Evolutionary conservation across 2,329 filamentous ascomycete species (phyloP).

Genomic region (Colletotrichum tofieldiae): DNA sequence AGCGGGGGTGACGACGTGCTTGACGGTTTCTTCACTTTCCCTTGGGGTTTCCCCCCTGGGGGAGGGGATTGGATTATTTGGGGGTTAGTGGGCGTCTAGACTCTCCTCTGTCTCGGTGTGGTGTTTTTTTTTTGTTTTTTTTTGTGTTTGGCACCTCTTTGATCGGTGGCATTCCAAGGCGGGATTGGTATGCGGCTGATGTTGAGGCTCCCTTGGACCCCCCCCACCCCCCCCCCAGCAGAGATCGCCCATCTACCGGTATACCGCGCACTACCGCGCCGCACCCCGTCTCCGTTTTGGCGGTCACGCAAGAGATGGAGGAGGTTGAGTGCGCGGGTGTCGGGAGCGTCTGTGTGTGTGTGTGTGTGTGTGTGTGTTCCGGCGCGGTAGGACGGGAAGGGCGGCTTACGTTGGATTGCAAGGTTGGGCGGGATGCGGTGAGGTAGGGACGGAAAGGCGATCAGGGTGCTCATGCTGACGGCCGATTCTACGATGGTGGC

Average conservation of each 20-base stretch:
- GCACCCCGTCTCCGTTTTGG: not conserved
- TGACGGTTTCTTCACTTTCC: too few relatives aligned
- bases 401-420: slow-evolving; percentile 9
- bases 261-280: too few relatives aligned
- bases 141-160: not conserved
- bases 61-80: too few relatives aligned
- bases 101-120: not conserved
- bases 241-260: not conserved
- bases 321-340: not conserved
- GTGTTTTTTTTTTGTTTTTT: not conserved
- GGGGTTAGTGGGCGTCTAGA: not conserved
- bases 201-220: slow-evolving; percentile 28
- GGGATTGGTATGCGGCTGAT: slow-evolving; percentile 23
- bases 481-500: not conserved
- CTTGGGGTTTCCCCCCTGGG: too few relatives aligned
- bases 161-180: not conserved
- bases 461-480: not conserved
- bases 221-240: slow-evolving; percentile 7
- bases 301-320: not conserved
- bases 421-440: not conserved
- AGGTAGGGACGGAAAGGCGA: not conserved
- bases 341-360: not conserved
- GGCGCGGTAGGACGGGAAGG: not conserved
- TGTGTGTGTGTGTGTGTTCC: not conserved
- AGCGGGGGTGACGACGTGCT: too few relatives aligned